Evolutionary conservation across 176 grass and related monocot genomes (phyloP), one percentile per base, ranked within the genome.

Genomic region (Alopecurus myosuroides): DNA sequence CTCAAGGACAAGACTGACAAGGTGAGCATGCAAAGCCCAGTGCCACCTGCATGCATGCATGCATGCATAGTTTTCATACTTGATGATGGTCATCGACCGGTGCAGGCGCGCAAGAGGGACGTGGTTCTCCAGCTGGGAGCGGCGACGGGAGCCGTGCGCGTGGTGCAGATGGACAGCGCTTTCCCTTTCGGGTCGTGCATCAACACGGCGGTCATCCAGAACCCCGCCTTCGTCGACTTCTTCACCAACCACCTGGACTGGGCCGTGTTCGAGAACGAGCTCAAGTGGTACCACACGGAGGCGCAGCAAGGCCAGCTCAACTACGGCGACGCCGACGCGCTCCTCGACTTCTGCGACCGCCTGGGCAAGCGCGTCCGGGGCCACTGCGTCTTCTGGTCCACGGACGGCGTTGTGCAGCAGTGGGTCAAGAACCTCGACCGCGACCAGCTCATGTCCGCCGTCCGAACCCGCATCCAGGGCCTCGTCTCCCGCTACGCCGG

Each of bases 251-350:
- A 90, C 79, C 86, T 95, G 83, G 89, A 95, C 64, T 92, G 93
- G 93, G 88, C 93, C 1, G 90, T 95, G 34, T 88, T 95, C 22
- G 88, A 86, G 63, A 95, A 92, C 72, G 93, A 95, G 88, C 90
- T 95, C 56, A 95, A 95, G 77, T 95, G 90, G 88, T 92, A 88
- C 87, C 15, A 15, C 56, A 79, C 76, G 6, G 74, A 76, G 29
- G 18, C 18, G 9, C 46, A 34, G 18, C 72, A 19, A 5, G 72
- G 72, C 2, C 50, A 56, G 74, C 31, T 77, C 74, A 56, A 39
- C 74, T 77, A 56, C 72, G 44, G 4, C 18, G 46, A 76, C 31
- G 74, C 50, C 20, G 74, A 77, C 33, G 31, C 11, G 50, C 74
- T 90, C 23, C 37, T 90, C 35, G 84, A 66, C 2, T 18, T 90